Conservation (phyloP, 495 filamentous ascomycete species). For the Penicillium silybi region DNA sequence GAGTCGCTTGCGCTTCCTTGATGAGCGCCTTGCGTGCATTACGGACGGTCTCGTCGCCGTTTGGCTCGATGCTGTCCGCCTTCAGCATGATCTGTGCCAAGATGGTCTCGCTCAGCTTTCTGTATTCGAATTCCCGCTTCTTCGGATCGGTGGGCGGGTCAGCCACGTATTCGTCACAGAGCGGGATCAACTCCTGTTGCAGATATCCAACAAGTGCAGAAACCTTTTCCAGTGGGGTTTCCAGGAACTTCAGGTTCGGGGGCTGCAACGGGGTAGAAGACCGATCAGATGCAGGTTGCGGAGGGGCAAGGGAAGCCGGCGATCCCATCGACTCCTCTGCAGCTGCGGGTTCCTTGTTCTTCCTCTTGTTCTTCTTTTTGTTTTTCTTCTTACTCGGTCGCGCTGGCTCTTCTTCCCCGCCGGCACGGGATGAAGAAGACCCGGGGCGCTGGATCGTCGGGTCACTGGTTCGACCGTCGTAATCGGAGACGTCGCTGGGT, state of each 20-base stretch:
- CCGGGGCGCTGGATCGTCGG: slow-evolving; percentile 12
- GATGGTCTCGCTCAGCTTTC: slow-evolving; percentile 77
- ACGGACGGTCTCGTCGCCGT: slow-evolving; percentile 61
- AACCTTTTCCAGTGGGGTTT: slow-evolving; percentile 64
- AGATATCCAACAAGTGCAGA: slow-evolving; percentile 64
- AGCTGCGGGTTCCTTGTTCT: slow-evolving; percentile 34
- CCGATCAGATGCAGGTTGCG: slow-evolving; percentile 20
- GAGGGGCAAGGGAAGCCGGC: slow-evolving; percentile 11
- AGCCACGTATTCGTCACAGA: slow-evolving; percentile 59
- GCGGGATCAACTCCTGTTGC: slow-evolving; percentile 60
- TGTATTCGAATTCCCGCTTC: slow-evolving; percentile 71
- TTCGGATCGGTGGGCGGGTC: slow-evolving; percentile 66
- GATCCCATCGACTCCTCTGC: slow-evolving; percentile 9
- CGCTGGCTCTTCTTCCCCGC: slow-evolving; percentile 30
- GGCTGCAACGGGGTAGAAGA: slow-evolving; percentile 26
- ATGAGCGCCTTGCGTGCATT: slow-evolving; percentile 70
- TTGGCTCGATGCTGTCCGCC: slow-evolving; percentile 76
- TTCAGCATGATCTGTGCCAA: slow-evolving; percentile 80
- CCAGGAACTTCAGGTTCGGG: slow-evolving; percentile 34
- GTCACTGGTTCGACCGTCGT: slow-evolving; percentile 25
- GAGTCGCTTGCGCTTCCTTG: slow-evolving; percentile 61
- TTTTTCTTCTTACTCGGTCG: slow-evolving; percentile 14
- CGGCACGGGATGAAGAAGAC: slow-evolving; percentile 17
- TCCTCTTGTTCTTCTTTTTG: slow-evolving; percentile 39
- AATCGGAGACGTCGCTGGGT: slow-evolving; percentile 44